Evolutionary conservation across 495 filamentous ascomycete species (phyloP), one percentile per base, ranked within the genome.

Genomic region (Tuber aestivum): DNA sequence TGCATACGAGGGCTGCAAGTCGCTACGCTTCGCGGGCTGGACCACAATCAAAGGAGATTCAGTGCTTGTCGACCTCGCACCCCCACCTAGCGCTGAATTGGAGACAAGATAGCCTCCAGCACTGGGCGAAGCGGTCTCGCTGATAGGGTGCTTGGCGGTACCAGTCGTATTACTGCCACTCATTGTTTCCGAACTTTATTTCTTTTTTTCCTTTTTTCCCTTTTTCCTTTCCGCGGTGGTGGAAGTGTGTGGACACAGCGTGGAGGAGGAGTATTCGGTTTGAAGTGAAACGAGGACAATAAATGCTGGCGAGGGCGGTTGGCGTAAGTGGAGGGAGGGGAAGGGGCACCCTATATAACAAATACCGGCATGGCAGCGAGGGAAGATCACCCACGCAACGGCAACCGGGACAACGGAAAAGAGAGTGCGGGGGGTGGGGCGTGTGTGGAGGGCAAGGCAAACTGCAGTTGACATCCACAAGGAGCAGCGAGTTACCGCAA

Each of bases 1-100:
- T 6, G 95, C 95, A 85, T 99, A 99, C 79, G 88, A 91, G 41
- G 92, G 92, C 84, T 99, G 95, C 10, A 99, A 87, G 80, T 98
- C 95, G 76, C 91, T 92, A 73, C 89, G 85, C 40, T 89, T 89
- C 7, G 95, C 92, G 45, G 93, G 95, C 81, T 95, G 89, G 48
- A 98, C 94, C 18, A 89, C 87, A 84, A 97, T 91, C 79, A 92
- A 79, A 40, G 83, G 84, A 38, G 82, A 77, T 9, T 79, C 79
- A 8, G 74, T 77, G 76, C 56, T 50, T 42, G 50, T 75, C 50
- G 75, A 83, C 74, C 65, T 73, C 48, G 72, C 71, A 71, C 73
- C 80, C 35, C 45, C 41, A 41, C 23, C 38, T 8, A 18, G 12
- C 1, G 65, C 74, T 41, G 74, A 79, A 41, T 68, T 72, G 38